Conservation (phyloP, 2,329 filamentous ascomycete species). For the Sarocladium kiliense region DNA sequence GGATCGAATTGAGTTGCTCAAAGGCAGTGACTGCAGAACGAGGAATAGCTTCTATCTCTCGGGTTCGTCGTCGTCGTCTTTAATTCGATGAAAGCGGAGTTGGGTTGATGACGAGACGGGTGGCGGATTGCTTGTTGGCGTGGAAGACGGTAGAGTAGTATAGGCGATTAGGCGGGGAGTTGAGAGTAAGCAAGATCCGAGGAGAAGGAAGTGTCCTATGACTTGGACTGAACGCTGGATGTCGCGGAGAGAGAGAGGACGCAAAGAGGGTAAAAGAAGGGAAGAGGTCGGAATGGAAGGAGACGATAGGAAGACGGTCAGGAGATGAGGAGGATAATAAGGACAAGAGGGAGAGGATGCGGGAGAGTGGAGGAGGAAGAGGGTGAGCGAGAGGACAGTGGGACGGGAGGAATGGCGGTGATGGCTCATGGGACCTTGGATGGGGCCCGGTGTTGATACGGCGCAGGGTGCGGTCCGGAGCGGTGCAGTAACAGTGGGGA, state of each 20-base stretch:
- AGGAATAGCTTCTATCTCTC: background rate
- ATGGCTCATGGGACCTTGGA: slow-evolving; percentile 9
- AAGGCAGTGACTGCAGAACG: background rate
- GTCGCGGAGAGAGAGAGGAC: slow-evolving; percentile 6
- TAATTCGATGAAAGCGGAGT: background rate
- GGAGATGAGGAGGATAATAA: slow-evolving; percentile 13
- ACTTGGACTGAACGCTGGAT: slow-evolving; percentile 9
- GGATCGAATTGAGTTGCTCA: slow-evolving; percentile 1
- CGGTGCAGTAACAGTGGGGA: slow-evolving; percentile 9
- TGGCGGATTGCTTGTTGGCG: background rate
- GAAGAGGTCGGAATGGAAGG: slow-evolving; percentile 4
- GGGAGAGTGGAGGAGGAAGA: slow-evolving; percentile 10
- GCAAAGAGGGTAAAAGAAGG: slow-evolving; percentile 8
- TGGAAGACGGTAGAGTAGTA: background rate
- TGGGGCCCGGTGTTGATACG: slow-evolving; percentile 2
- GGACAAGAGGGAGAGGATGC: slow-evolving; percentile 11
- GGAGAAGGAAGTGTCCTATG: slow-evolving; percentile 10
- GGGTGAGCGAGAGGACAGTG: background rate
- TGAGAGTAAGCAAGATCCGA: slow-evolving; percentile 14
- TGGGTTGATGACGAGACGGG: background rate
- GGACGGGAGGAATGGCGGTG: slow-evolving; percentile 9
- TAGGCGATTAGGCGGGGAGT: background rate
- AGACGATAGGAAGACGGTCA: slow-evolving; percentile 10
- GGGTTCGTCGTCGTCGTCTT: background rate
- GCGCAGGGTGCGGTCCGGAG: background rate